phyloP scores from a whole-genome alignment of 2,329 filamentous ascomycete genomes.

The Remersonia thermophila region DNA sequence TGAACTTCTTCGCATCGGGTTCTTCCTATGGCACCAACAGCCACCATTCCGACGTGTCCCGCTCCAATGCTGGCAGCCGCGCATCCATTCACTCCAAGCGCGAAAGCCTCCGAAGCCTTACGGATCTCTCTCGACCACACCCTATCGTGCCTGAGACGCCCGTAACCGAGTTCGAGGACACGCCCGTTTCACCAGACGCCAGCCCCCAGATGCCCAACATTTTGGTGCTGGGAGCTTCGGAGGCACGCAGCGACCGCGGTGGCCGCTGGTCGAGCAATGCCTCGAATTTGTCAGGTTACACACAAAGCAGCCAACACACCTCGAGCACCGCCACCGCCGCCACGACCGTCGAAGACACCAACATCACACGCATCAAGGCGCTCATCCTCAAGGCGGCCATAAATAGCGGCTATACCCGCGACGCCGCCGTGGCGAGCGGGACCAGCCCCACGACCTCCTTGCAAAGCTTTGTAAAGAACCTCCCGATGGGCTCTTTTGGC shows the following conservation, averaged over 20 bases:
- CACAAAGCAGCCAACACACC: constrained; percentile 53
- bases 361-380: constrained; percentile 64
- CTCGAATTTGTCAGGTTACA: constrained; percentile 68
- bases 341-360: constrained; percentile 57
- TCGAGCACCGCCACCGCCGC: constrained; percentile 63
- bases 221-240: constrained; percentile 64
- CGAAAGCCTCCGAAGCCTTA: constrained; percentile 38
- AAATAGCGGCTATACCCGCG: constrained; percentile 66
- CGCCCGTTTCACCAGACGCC: constrained; percentile 66
- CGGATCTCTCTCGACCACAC: constrained; percentile 33
- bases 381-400: constrained; percentile 76
- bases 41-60: constrained; percentile 19
- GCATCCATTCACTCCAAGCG: constrained; percentile 39
- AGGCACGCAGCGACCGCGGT: constrained; percentile 37
- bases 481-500: constrained; percentile 71
- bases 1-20: constrained; percentile 50
- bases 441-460: constrained; percentile 42
- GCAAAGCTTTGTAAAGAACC: constrained; percentile 61
- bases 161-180: constrained; percentile 91
- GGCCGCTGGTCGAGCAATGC: constrained; percentile 73
- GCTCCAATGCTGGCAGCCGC: constrained; percentile 30
- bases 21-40: constrained; percentile 23
- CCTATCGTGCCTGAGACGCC: constrained; percentile 68
- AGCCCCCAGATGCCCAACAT: constrained; percentile 74
- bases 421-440: constrained; percentile 31